phyloP scores from a whole-genome alignment of 768 basidiomycete species.

The Tricholoma sp. region DNA sequence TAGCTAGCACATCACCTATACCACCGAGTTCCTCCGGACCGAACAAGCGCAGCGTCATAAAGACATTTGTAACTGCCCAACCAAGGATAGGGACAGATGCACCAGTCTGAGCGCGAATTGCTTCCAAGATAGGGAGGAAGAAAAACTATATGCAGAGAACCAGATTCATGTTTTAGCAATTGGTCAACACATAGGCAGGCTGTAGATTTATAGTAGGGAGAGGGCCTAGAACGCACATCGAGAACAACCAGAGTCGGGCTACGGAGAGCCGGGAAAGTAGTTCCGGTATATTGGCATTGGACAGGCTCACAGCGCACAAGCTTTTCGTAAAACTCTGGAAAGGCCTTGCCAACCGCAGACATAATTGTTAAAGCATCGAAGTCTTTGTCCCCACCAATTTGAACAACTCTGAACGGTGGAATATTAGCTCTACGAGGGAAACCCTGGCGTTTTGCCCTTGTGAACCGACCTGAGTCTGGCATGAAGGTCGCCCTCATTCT shows the following conservation, averaged over 20 bases:
- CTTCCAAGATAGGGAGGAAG: background rate
- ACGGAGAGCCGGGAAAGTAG: background rate
- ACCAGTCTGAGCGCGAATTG: background rate
- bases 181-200: too few species aligned
- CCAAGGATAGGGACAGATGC: background rate
- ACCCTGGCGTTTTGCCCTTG: too few species aligned
- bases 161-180: too few species aligned
- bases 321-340: background rate
- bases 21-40: background rate
- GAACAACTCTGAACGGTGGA: background rate
- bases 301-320: background rate
- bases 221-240: background rate
- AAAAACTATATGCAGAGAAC: background rate
- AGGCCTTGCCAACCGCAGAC: background rate
- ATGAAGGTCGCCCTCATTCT: background rate
- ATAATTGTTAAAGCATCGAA: background rate
- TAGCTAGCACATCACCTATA: background rate
- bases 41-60: background rate
- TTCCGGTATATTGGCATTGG: background rate
- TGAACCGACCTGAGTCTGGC: background rate
- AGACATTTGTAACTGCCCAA: background rate
- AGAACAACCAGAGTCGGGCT: background rate
- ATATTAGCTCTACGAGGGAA: too few species aligned
- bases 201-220: too few species aligned
- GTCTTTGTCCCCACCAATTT: background rate